Conservation (phyloP, 1,284 basidiomycete species). For the Apiotrichum montevideense region DNA sequence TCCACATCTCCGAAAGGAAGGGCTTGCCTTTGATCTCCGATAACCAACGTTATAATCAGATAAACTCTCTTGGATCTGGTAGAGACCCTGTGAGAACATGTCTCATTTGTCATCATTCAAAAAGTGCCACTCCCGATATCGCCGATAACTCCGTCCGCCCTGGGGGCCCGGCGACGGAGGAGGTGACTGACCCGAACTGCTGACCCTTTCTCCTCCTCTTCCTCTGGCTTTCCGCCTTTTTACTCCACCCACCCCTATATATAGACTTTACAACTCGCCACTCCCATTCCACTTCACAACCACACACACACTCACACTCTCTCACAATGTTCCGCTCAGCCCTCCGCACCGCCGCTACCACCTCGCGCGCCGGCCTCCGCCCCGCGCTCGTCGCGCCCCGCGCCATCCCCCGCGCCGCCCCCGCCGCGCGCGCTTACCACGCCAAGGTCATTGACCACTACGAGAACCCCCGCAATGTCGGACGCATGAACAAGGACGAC, state of each 20-base stretch:
- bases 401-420: neutral
- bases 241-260: no score
- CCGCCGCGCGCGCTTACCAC: conserved; percentile 60
- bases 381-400: neutral
- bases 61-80: no score
- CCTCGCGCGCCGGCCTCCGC: neutral
- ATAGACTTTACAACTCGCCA: no score
- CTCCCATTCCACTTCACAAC: neutral
- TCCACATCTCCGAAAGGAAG: no score
- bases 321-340: neutral
- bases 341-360: neutral
- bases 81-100: no score
- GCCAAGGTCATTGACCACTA: conserved; percentile 95
- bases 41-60: no score
- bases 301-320: neutral
- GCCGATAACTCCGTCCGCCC: neutral
- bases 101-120: no score
- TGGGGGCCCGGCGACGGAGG: no score
- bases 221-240: no score
- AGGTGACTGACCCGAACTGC: no score
- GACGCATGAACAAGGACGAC: conserved; percentile 27
- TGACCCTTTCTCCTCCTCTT: no score
- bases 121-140: neutral
- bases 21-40: no score
- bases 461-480: conserved; percentile 91